Base-by-base conservation (phyloP, 768 basidiomycete species). In the Boletus tomentosulus region DNA sequence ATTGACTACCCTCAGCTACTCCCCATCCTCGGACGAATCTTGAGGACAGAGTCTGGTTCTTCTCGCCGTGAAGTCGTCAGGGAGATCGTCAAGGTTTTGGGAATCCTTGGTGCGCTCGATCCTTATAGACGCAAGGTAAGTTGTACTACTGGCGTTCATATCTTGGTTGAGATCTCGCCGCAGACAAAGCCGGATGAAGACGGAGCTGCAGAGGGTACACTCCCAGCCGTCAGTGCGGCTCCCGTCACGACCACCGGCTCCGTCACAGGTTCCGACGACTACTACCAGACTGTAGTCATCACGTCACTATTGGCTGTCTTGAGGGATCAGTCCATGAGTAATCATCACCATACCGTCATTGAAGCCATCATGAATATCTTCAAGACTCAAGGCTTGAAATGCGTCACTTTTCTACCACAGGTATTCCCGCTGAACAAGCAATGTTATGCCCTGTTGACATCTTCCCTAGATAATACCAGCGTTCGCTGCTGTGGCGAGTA, bases 361-460 rank as follows among this genome's bases (percentile, higher is more conserved):
- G 94, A 98, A 67, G 94, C 94, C 1, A 89, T 99, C 61, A 98
- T 98, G 92, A 88, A 92, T 44, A 98, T 99, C 56, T 99, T 98
- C 80, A 94, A 95, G 71, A 97, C 94, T 0, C 95, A 98, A 66
- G 94, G 96, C 13, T 74, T 98, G 66, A 94, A 95, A 77, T 97
- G 93, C 68, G 94, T 96, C 19, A 83, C 90, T 2, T 98, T 98
- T 73, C 73, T 99, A 25, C 91, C 96, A 42, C 94, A 97, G 78
- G 92, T 93, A 66, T 57, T 46, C 53, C 25, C 19, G 34, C 41
- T 37, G 49, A 50, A 50, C 22, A 41, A 35, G 25, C 16, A 25
- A 43, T 31, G 6, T 12, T 33, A 50, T 25, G 9, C 54, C 12
- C 66, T 44, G 53, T 44, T 63, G 48, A 56, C 22, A 25, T 53